Conservation (phyloP, 2,329 filamentous ascomycete genomes). For the Elsinoe arachidis region DNA sequence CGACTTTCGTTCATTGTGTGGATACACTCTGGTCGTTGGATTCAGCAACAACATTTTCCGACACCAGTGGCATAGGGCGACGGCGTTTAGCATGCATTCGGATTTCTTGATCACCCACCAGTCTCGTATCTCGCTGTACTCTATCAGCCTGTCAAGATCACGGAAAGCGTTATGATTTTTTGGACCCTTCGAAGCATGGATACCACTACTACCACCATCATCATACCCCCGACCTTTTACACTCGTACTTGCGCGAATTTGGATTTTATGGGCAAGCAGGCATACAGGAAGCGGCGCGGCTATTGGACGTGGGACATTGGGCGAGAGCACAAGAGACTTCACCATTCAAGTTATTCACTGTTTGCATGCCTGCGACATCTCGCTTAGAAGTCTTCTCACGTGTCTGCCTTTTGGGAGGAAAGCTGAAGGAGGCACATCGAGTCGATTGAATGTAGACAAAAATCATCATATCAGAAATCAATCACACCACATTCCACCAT, state of each 20-base stretch:
- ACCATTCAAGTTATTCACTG: background rate
- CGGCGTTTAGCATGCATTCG: slow-evolving; percentile 9
- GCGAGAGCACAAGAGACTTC: background rate
- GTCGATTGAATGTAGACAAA: background rate
- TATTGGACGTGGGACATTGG: background rate
- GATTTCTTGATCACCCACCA: background rate
- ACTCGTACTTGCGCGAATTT: background rate
- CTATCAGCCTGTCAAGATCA: background rate
- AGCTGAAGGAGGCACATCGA: background rate
- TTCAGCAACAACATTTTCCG: background rate
- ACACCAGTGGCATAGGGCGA: slow-evolving; percentile 4
- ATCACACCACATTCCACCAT: background rate
- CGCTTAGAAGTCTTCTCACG: background rate
- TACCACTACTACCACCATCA: background rate
- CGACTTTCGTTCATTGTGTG: slow-evolving; percentile 4
- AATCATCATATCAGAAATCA: slow-evolving; percentile 1
- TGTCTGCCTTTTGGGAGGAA: background rate
- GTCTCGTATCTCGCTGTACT: slow-evolving; percentile 1
- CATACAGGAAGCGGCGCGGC: background rate
- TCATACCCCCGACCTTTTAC: background rate
- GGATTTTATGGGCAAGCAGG: background rate
- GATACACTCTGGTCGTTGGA: background rate
- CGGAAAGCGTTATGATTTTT: slow-evolving; percentile 4
- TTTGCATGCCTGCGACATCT: background rate
- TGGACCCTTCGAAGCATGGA: background rate